Percentiles rank a stretch among this genome's conserved stretches.
Evolutionary conservation across 495 filamentous ascomycete species (phyloP).

Genomic region (Wilcoxina mikolae): DNA sequence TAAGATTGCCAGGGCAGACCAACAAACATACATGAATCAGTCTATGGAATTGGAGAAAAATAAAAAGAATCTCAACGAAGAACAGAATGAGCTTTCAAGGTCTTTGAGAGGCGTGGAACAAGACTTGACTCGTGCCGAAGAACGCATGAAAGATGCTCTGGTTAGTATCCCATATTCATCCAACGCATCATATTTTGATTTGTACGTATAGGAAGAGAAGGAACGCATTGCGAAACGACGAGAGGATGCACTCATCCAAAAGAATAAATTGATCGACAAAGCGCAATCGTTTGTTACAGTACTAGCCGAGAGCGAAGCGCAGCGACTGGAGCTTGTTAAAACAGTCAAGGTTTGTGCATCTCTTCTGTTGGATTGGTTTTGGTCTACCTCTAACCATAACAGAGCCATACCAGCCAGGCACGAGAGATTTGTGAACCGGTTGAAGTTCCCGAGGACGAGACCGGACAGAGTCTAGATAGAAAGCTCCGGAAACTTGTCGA

Average conservation of each 20-base stretch:
- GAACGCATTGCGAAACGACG: slow-evolving; percentile 10
- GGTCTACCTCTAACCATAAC: slow-evolving; percentile 22
- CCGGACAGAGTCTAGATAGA: slow-evolving; percentile 43
- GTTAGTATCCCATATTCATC: slow-evolving; percentile 38
- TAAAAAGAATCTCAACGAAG: neutral
- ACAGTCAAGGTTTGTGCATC: slow-evolving; percentile 14
- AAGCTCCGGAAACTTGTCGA: slow-evolving; percentile 45
- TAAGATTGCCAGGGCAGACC: neutral
- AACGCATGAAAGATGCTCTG: slow-evolving; percentile 15
- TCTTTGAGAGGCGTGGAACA: slow-evolving; percentile 25
- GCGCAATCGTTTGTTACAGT: slow-evolving; percentile 1
- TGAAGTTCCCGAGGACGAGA: slow-evolving; percentile 54
- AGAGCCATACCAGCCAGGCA: slow-evolving; percentile 45
- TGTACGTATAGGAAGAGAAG: slow-evolving; percentile 42
- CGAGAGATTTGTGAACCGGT: slow-evolving; percentile 44
- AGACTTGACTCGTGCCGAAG: slow-evolving; percentile 27
- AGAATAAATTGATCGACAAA: slow-evolving; percentile 27
- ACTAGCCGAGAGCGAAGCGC: slow-evolving; percentile 26
- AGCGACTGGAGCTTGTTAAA: slow-evolving; percentile 26
- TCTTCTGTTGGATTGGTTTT: too few species aligned
- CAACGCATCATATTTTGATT: too few species aligned
- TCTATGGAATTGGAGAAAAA: neutral
- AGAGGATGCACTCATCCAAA: slow-evolving; percentile 30
- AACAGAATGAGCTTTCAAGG: neutral
- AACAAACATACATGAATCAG: neutral